Base-by-base conservation (phyloP, 1,284 basidiomycete genomes). In the Leccinum insolens region DNA sequence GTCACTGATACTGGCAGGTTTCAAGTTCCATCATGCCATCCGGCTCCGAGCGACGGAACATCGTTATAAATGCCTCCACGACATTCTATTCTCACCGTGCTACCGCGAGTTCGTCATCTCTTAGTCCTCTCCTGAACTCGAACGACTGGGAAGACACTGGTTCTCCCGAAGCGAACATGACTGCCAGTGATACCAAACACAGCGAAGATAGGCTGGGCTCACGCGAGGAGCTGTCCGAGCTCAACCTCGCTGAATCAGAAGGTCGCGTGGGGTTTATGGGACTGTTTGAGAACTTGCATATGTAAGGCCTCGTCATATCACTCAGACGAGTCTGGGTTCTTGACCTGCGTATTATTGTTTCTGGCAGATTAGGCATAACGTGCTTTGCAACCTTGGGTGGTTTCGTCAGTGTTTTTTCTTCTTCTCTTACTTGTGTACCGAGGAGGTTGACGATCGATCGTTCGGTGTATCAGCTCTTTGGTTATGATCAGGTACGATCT, bases 331-430 rank as follows among this genome's bases (percentile, higher is more conserved):
- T 57, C 25, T 25, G 9, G 39, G 59, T 37, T 67, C 63, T 66
- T 77, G 37, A 67, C 60, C 15, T 22, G 41, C 20, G 17, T 31
- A 31, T 2, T 6, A 58, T 9, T n/a, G 12, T 37, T 11, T 22
- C 62, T 59, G 34, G 12, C 52, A 78, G 77, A 66, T 70, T 80
- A 67, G 76, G 78, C 28, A 69, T 79, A 69, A 78, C 77, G 8
- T 77, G 70, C 61, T 79, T 78, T 64, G 79, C 78, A 46, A 74
- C 77, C 5, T 59, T 78, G 61, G 77, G 77, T 61, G 78, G 77
- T 64, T 78, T 78, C 52, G 77, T 78, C 28, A 72, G 77, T 74
- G 37, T 12, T 67, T n/a, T 0, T 31, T 39, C 20, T 52, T 39
- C 20, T 52, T 65, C 22, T 59, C 11, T 31, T 34, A 65, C 28